phyloP scores from a whole-genome alignment of 2,329 filamentous ascomycete species.

The Fusarium incarnatum region DNA sequence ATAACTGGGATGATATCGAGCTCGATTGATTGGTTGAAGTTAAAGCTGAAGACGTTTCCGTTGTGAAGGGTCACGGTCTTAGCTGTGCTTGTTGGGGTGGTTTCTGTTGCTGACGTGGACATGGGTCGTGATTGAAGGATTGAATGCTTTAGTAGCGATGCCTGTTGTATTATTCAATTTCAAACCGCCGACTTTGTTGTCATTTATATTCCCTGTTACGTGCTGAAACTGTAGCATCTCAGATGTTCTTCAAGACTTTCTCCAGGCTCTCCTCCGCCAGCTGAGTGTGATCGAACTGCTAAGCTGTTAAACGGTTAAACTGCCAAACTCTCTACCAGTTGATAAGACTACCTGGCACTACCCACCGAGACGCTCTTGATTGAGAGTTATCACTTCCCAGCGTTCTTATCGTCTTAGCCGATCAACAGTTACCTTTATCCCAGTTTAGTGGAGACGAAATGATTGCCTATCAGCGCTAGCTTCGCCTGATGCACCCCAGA shows the following conservation, averaged over 20 bases:
- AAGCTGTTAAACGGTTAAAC: not conserved
- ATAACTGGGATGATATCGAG: not conserved
- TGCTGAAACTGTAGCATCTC: not conserved
- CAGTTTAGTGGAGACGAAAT: not conserved
- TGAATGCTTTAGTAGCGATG: too few relatives aligned
- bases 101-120: not conserved
- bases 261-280: not conserved
- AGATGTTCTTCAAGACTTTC: not conserved
- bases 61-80: slow-evolving; percentile 3
- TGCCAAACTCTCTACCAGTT: not conserved
- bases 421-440: not conserved
- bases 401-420: not conserved
- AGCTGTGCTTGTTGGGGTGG: not conserved
- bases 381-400: not conserved
- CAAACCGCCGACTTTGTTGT: too few relatives aligned
- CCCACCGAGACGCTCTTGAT: not conserved
- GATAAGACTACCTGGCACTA: not conserved
- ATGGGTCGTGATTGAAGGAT: not conserved
- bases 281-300: not conserved
- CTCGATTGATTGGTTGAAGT: not conserved
- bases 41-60: not conserved
- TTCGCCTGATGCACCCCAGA: not conserved
- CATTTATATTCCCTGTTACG: not conserved
- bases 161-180: not conserved
- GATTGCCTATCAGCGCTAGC: not conserved